Base-by-base conservation (phyloP, 176 grass and related monocot species). In the Thinopyrum elongatum region DNA sequence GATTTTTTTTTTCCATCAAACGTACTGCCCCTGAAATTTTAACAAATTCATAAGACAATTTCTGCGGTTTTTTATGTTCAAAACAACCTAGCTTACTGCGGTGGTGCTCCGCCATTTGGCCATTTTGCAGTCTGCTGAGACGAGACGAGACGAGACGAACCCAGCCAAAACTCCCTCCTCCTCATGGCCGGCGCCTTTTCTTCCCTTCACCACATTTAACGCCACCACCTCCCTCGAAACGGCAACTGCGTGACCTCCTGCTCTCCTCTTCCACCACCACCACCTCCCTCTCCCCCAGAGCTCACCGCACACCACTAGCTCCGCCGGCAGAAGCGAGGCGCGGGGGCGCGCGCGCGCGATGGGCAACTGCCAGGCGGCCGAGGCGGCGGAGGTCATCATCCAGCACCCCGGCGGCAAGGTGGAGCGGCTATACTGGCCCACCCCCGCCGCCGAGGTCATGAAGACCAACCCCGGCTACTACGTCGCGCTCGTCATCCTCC, bases 331-430 rank as follows among this genome's bases (percentile, higher is more conserved):
- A 29, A 16, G 26, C 22, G 41, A 46, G 77, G 33, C 65, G 36
- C 70, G 27, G 19, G 4, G 22, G 22, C 19, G 17, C 60, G 69
- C 2, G 57, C 1, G 89, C 46, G 41, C n/a, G 74, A 98, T 98
- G 96, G 96, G 96, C 70, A 98, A 98, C 86, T 98, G 96, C 85
- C 96, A 98, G 91, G 96, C 93, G 82, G 90, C 93, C 13, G 96
- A 98, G 88, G 96, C 84, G 60, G 92, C 92, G 8, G 91, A 90
- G 75, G 92, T 94, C 82, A 80, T 95, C 80, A 80, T 98, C 71
- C 93, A 98, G 83, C 96, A 95, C 76, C 96, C 96, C n/a, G 94
- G 94, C 73, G 96, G 94, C 25, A 95, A 90, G 86, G 90, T 98
- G 65, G 92, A 95, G 82, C 87, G 94, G 12, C 86, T 94, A 10